Evolutionary conservation across 2,329 filamentous ascomycete genomes (phyloP).

Genomic region (Epicoccum sorghinum): DNA sequence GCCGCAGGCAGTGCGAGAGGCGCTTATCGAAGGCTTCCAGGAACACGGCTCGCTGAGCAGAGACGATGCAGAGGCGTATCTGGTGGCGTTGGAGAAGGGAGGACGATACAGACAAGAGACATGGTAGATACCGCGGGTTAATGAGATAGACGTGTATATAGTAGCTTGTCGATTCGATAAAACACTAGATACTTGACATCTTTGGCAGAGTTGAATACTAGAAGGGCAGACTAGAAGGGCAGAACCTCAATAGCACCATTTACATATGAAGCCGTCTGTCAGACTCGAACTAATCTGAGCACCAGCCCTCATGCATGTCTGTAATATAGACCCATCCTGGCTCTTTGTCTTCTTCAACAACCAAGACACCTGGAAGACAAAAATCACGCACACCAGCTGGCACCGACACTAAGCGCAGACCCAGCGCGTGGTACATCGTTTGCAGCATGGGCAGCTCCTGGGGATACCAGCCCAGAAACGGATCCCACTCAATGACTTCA

Average conservation of each 20-base stretch:
- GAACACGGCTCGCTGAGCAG: conserved; percentile 49
- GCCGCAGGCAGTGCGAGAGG: conserved; percentile 72
- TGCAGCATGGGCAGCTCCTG: background rate
- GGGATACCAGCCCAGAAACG: conserved; percentile 5
- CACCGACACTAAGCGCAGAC: background rate
- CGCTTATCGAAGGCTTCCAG: conserved; percentile 66
- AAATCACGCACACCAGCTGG: background rate
- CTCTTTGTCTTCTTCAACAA: background rate
- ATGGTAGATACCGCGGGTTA: conserved; percentile 56
- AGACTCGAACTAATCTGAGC: background rate
- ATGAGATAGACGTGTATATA: background rate
- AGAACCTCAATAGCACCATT: no score
- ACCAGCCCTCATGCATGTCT: background rate
- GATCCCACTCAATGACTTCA: conserved; percentile 1
- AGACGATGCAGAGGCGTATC: conserved; percentile 61
- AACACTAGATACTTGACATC: no score
- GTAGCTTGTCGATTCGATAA: no score
- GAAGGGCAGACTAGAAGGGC: no score
- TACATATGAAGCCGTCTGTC: no score
- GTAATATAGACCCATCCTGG: conserved; percentile 4
- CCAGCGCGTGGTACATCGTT: background rate
- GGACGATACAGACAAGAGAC: conserved; percentile 73
- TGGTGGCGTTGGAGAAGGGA: conserved; percentile 64
- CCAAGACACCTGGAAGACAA: background rate
- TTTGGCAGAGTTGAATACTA: no score